Base-by-base conservation (phyloP, 2,329 filamentous ascomycete genomes). In the Leptographium wingfieldii region DNA sequence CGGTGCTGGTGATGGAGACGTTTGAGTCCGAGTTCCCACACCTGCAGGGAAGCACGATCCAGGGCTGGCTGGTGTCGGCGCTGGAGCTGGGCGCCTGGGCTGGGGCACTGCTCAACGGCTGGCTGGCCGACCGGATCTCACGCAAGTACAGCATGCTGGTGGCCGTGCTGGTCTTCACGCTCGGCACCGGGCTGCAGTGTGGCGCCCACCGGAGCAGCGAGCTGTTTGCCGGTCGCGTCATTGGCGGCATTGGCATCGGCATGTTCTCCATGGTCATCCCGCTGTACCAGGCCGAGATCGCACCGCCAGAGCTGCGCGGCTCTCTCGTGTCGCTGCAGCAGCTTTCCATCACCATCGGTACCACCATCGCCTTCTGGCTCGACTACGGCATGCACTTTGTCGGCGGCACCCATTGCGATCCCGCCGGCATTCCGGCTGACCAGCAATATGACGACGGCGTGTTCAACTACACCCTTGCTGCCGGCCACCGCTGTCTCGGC, bases 11-110 rank as follows among this genome's bases (percentile, higher is more conserved):
- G 19, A 83, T 84, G 80, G 73, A 73, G 1, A 66, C 79, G 5
- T 83, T 83, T 62, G 72, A 77, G 80, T 80, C 77, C 56, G 75
- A 76, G 40, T 82, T 82, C 63, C 75, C 76, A 61, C 74, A 74
- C 2, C 65, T 76, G 52, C 72, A 76, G 62, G 66, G 71, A 43
- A 72, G 68, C 19, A 73, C 73, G n/a, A 70, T 78, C 61, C 74
- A 77, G 66, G 81, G 80, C 19, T 83, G 80, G 80, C 68, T 84
- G 5, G 83, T 80, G 0, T 77, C 86, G 2, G 89, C 90, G 64
- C 80, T 91, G 31, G 86, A 90, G 68, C 79, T 91, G 2, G 87
- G 87, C 58, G 87, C 87, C 52, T 91, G 87, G 87, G 68, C 89
- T n/a, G 88, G 88, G 46, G 82, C 85, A 0, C 71, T 92, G 3